Conservation (phyloP, 768 basidiomycete species). For the Tremella fuciformis region DNA sequence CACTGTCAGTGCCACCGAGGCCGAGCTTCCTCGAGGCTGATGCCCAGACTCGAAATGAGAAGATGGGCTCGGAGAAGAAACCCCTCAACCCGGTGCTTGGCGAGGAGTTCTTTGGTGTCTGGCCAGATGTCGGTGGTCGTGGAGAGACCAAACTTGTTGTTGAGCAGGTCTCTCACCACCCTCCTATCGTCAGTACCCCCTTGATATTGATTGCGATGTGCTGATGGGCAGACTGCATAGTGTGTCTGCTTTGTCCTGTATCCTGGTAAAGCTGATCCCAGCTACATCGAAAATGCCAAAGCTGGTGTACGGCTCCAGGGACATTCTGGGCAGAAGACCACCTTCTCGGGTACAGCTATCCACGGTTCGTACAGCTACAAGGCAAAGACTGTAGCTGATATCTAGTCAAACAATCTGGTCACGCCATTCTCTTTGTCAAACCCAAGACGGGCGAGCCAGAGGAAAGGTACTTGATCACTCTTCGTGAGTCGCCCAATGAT, state of each 20-base stretch:
- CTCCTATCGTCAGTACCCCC: slow-evolving; percentile 50
- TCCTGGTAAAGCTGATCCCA: slow-evolving; percentile 45
- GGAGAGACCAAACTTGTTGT: slow-evolving; percentile 81
- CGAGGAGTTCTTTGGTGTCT: slow-evolving; percentile 77
- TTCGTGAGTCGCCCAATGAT: slow-evolving; percentile 56
- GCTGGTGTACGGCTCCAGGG: slow-evolving; percentile 77
- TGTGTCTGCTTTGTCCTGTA: slow-evolving; percentile 15
- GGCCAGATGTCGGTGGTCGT: slow-evolving; percentile 70
- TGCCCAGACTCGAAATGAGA: slow-evolving; percentile 76
- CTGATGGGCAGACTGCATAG: slow-evolving; percentile 49
- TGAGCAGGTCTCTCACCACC: slow-evolving; percentile 95
- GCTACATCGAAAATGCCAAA: slow-evolving; percentile 74
- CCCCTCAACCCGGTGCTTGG: slow-evolving; percentile 94
- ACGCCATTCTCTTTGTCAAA: slow-evolving; percentile 74
- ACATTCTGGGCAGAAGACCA: slow-evolving; percentile 93
- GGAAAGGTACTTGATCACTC: slow-evolving; percentile 82
- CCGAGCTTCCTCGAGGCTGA: not conserved
- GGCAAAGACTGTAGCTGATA: not conserved
- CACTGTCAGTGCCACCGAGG: slow-evolving; percentile 41
- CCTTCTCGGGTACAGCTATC: slow-evolving; percentile 67
- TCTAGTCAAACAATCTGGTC: slow-evolving; percentile 89
- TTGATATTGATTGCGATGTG: not conserved
- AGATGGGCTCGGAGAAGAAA: slow-evolving; percentile 98
- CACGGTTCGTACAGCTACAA: slow-evolving; percentile 41
- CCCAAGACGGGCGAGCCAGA: slow-evolving; percentile 58